A percentile compares a stretch with the other conserved stretches of the same genome.
phyloP scores from a whole-genome alignment of 352 stramenopile genomes.

The Pythium scleroteichum region DNA sequence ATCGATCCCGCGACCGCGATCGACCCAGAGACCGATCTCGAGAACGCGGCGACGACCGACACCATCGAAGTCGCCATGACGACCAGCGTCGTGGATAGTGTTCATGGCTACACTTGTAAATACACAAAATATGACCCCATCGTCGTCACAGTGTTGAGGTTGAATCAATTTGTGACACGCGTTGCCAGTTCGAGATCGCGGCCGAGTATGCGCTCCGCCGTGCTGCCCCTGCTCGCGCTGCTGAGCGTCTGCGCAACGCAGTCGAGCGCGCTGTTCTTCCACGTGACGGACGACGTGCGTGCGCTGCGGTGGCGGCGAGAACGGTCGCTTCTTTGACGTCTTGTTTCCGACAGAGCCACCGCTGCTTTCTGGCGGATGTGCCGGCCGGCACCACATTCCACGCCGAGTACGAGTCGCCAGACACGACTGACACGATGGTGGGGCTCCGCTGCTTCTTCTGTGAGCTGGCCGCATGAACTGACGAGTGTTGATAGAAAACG shows the following conservation, averaged over 20 bases:
- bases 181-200: conserved; percentile 4
- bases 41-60: conserved; percentile 11
- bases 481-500: conserved; percentile 70
- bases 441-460: no score
- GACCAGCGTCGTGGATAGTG: background rate
- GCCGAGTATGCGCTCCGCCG: background rate
- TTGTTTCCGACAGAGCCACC: conserved; percentile 55
- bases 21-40: conserved; percentile 24
- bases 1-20: conserved; percentile 39
- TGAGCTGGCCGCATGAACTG: no score
- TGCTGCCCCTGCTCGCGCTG: conserved; percentile 31
- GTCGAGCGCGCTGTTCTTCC: conserved; percentile 57
- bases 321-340: no score
- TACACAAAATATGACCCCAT: background rate
- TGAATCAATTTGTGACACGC: conserved; percentile 13
- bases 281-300: conserved; percentile 53
- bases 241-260: conserved; percentile 22
- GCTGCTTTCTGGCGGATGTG: conserved; percentile 84
- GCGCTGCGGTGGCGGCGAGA: no score
- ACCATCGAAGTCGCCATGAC: conserved; percentile 10
- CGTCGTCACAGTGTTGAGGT: conserved; percentile 3
- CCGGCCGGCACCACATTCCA: conserved; percentile 72
- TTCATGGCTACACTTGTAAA: conserved; percentile 8
- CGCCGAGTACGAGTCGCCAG: conserved; percentile 84
- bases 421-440: conserved; percentile 78